These are phyloP conservation scores for Fusarium compactum DNA, from an alignment of 2,329 filamentous ascomycete species.

Conservation along the genomic window DNA sequence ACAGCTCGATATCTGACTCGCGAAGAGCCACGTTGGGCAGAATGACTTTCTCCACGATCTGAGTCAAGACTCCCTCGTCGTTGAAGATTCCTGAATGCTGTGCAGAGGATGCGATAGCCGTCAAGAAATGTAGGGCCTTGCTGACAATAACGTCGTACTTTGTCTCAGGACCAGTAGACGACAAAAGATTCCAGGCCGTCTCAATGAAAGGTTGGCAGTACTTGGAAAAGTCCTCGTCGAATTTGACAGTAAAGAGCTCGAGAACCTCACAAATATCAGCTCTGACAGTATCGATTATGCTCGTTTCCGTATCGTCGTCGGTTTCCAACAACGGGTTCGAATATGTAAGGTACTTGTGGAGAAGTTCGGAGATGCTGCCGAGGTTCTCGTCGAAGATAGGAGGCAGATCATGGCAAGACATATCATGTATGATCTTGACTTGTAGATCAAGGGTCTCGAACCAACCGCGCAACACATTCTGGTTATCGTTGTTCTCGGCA, in stretches of 20 bases:
- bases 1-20: slow-evolving; percentile 94
- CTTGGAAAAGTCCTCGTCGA: slow-evolving; percentile 89
- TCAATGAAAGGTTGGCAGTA: slow-evolving; percentile 87
- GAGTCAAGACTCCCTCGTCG: slow-evolving; percentile 79
- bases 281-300: slow-evolving; percentile 86
- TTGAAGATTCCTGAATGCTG: slow-evolving; percentile 89
- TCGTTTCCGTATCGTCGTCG: slow-evolving; percentile 89
- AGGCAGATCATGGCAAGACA: slow-evolving; percentile 96
- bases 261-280: slow-evolving; percentile 93
- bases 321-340: slow-evolving; percentile 85
- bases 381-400: slow-evolving; percentile 95
- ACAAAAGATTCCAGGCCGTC: slow-evolving; percentile 91
- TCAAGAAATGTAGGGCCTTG: slow-evolving; percentile 94
- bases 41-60: slow-evolving; percentile 96
- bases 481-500: slow-evolving; percentile 79
- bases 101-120: slow-evolving; percentile 82
- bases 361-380: slow-evolving; percentile 76
- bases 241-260: slow-evolving; percentile 93
- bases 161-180: slow-evolving; percentile 84
- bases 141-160: slow-evolving; percentile 96
- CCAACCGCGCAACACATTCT: slow-evolving; percentile 78
- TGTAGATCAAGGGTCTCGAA: slow-evolving; percentile 89
- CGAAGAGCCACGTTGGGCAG: slow-evolving; percentile 91
- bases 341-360: slow-evolving; percentile 95
- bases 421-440: slow-evolving; percentile 92